Percentiles rank a stretch among this genome's conserved stretches.
Evolutionary conservation across 345 rosid genomes (phyloP).

Genomic region (Microcos paniculata): DNA sequence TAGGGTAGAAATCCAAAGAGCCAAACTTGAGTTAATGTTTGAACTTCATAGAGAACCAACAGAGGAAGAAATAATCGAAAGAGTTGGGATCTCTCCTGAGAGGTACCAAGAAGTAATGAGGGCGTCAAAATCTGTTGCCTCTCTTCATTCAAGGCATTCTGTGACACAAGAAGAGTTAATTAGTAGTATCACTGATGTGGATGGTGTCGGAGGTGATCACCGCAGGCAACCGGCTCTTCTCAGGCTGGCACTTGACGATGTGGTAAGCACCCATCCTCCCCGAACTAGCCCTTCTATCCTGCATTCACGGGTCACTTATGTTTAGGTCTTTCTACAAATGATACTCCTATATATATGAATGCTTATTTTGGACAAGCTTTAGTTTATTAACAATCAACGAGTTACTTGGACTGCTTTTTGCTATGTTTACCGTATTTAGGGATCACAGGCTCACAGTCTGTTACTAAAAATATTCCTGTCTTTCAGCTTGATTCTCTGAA

Average conservation of each 20-base stretch:
- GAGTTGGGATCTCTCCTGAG: constrained; percentile 70
- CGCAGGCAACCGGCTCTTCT: constrained; percentile 77
- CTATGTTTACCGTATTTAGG: background rate
- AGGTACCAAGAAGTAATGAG: constrained; percentile 80
- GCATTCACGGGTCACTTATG: background rate
- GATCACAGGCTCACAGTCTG: background rate
- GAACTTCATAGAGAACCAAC: constrained; percentile 70
- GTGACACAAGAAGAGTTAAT: constrained; percentile 90
- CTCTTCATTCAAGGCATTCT: constrained; percentile 71
- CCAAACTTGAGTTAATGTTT: constrained; percentile 62
- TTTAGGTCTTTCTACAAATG: background rate
- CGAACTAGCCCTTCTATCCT: background rate
- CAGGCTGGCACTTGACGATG: constrained; percentile 97
- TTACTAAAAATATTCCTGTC: background rate
- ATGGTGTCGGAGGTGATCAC: constrained; percentile 67
- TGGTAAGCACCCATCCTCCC: constrained; percentile 44
- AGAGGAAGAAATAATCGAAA: constrained; percentile 61
- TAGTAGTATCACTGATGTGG: constrained; percentile 62
- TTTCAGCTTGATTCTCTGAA: constrained; percentile 82
- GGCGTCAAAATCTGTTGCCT: constrained; percentile 66
- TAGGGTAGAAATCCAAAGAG: constrained; percentile 68
- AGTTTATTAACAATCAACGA: background rate
- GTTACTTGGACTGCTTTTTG: background rate
- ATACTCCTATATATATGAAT: background rate
- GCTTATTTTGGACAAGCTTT: background rate